Conservation (phyloP, 2,329 filamentous ascomycete species). For the Metarhizium sp. region DNA sequence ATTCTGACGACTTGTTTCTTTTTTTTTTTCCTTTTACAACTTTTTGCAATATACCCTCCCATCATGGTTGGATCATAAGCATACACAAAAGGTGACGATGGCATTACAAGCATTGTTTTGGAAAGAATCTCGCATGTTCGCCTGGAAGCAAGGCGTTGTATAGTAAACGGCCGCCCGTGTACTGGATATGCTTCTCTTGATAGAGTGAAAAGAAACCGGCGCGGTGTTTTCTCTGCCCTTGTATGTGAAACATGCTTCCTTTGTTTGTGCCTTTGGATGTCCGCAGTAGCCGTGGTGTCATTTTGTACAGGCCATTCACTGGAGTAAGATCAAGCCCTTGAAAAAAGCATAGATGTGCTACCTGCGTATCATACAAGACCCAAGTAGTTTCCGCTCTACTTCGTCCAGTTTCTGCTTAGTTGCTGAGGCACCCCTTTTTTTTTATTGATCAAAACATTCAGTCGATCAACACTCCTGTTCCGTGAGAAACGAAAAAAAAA, state of each 20-base stretch:
- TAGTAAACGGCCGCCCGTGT: no score
- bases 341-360: slow-evolving; percentile 4
- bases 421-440: background rate
- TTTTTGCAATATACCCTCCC: slow-evolving; percentile 1
- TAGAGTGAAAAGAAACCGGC: no score
- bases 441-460: background rate
- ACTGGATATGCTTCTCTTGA: no score
- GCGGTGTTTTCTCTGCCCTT: no score
- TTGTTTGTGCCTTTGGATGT: no score
- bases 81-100: no score
- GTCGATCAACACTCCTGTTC: background rate
- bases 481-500: background rate
- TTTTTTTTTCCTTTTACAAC: slow-evolving; percentile 2
- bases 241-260: no score
- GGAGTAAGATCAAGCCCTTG: background rate
- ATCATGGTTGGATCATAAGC: slow-evolving; percentile 6
- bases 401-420: background rate
- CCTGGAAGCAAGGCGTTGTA: no score
- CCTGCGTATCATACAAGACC: background rate
- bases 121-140: background rate
- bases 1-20: background rate
- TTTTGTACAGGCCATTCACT: background rate
- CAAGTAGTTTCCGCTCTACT: background rate
- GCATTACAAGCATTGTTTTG: background rate
- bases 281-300: no score